Percentiles rank a stretch among this genome's conserved stretches.
Conservation (phyloP, 768 basidiomycete genomes). For the Amanita polypyramis region DNA sequence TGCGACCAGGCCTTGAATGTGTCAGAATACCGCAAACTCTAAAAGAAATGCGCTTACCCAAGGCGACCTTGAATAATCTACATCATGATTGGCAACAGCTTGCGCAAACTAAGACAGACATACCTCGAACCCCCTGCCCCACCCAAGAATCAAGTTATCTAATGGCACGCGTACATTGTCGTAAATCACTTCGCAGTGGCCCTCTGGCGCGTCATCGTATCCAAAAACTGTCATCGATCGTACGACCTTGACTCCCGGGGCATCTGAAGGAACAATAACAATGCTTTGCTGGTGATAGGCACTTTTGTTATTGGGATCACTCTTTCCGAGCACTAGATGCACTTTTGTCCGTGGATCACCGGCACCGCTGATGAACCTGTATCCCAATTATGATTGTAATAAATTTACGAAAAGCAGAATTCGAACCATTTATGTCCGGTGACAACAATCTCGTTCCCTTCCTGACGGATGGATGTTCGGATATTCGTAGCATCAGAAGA, state of each 20-base stretch:
- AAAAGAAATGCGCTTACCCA: constrained; percentile 39
- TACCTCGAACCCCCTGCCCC: constrained; percentile 93
- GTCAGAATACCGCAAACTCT: neutral
- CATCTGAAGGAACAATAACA: constrained; percentile 84
- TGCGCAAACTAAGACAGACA: constrained; percentile 1
- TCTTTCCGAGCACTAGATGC: constrained; percentile 93
- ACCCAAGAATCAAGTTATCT: constrained; percentile 76
- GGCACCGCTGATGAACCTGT: constrained; percentile 68
- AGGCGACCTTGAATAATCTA: constrained; percentile 93
- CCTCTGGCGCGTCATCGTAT: constrained; percentile 93
- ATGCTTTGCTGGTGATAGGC: constrained; percentile 84
- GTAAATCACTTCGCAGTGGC: constrained; percentile 93
- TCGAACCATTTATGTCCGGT: constrained; percentile 92
- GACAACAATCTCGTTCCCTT: constrained; percentile 83
- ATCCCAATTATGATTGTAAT: neutral
- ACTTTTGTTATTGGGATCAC: constrained; percentile 73
- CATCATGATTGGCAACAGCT: neutral
- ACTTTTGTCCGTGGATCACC: constrained; percentile 85
- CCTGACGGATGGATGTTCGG: constrained; percentile 71
- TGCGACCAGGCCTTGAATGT: constrained; percentile 69
- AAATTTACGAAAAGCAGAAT: neutral
- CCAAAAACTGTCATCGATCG: constrained; percentile 93
- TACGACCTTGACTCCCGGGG: constrained; percentile 80
- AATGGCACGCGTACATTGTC: constrained; percentile 88
- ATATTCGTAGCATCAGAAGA: constrained; percentile 96